Base-by-base conservation (phyloP, 352 stramenopile genomes). In the Globisporangium sylvaticum region DNA sequence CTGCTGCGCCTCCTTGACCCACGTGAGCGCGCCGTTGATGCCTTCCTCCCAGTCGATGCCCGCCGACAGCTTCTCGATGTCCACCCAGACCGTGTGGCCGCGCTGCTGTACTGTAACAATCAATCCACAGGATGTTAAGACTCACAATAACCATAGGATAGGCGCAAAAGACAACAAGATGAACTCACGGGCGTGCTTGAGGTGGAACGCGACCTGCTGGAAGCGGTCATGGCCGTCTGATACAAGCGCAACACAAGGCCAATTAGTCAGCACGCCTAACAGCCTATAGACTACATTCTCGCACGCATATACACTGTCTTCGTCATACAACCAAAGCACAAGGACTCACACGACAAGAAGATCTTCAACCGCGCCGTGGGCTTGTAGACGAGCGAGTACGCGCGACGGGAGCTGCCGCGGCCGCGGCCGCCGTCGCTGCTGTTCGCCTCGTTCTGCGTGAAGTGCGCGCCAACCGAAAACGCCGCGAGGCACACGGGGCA, bases 1-100 rank as follows among this genome's bases (percentile, higher is more conserved):
- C 59, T 85, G 66, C 62, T 88, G 79, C 6, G 83, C 84, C 31
- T 92, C 83, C 24, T 88, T 86, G 29, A 89, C 81, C 79, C 83
- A 89, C 42, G 78, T 82, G 39, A 92, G 65, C 8, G 71, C 84
- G 15, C 77, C 65, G 4, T 78, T 80, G 72, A 92, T 92, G 64
- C 83, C 83, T 62, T 90, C 76, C 59, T 92, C 84, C 84, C 84
- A 92, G 71, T 92, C 83, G 29, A 90, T 78, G 27, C 84, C 84
- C 0, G 83, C 78, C 12, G 84, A 86, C 20, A 92, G 72, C 58
- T 76, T 80, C 68, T 92, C 84, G 29, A 84, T 79, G 58, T 92
- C 84, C 6, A 92, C 76, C 84, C 84, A 92, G 58, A 92, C 84
- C 8, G 67, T 65, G 61, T 92, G 84, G 0, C 84, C 84, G 8